These are phyloP conservation scores for Lactarius sanguifluus DNA, from an alignment of 768 basidiomycete species.

Conservation along the genomic window DNA sequence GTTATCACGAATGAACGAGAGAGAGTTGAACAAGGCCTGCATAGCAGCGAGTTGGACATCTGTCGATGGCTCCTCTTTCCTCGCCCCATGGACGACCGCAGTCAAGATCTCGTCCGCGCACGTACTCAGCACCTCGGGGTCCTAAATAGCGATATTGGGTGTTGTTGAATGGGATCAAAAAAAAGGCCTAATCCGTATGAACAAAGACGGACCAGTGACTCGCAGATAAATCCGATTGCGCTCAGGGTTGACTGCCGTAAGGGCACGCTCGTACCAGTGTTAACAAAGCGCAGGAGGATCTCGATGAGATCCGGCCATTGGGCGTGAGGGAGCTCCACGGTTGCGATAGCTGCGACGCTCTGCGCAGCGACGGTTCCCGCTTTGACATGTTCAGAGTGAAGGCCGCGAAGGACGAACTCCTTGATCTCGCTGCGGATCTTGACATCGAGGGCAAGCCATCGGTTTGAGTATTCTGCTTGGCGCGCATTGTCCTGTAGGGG, in stretches of 20 bases:
- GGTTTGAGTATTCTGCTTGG: constrained; percentile 69
- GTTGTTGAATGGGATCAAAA: background rate
- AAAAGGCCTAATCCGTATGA: background rate
- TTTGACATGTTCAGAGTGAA: constrained; percentile 67
- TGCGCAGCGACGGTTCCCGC: constrained; percentile 89
- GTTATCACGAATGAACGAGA: constrained; percentile 97
- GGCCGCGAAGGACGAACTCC: constrained; percentile 77
- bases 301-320: constrained; percentile 93
- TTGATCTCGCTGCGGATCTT: constrained; percentile 81
- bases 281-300: constrained; percentile 82
- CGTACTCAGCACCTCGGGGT: constrained; percentile 85
- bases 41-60: constrained; percentile 95
- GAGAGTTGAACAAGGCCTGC: constrained; percentile 88
- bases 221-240: constrained; percentile 97
- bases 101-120: constrained; percentile 98
- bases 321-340: constrained; percentile 83
- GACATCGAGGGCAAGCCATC: constrained; percentile 78
- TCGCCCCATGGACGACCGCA: constrained; percentile 95
- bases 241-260: constrained; percentile 87
- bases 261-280: constrained; percentile 66
- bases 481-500: constrained; percentile 64
- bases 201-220: constrained; percentile 75
- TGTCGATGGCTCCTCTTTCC: constrained; percentile 88
- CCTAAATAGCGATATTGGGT: constrained; percentile 48
- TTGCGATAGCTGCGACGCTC: constrained; percentile 91